These are phyloP conservation scores for Phytophthora sp. DNA, from an alignment of 352 stramenopile genomes.

Conservation along the genomic window DNA sequence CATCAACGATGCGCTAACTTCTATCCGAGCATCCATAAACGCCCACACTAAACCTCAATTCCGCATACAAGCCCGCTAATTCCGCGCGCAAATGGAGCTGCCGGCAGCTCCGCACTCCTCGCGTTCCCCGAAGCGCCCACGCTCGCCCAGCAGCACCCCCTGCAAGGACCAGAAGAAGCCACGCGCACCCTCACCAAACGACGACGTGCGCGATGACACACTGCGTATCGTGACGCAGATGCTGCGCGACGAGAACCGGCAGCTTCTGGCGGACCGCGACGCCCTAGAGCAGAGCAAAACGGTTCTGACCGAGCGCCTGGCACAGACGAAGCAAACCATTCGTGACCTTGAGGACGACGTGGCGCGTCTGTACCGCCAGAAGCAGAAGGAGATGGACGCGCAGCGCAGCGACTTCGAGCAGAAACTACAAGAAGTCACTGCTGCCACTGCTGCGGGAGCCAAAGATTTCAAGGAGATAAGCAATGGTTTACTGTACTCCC, in stretches of 20 bases:
- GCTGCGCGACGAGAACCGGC: conserved; percentile 46
- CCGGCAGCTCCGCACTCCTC: too few species aligned
- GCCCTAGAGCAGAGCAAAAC: conserved; percentile 29
- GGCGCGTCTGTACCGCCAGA: conserved; percentile 42
- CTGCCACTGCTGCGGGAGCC: conserved; percentile 25
- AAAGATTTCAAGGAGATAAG: conserved; percentile 6
- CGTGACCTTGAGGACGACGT: conserved; percentile 50
- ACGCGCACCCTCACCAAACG: too few species aligned
- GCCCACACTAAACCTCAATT: too few species aligned
- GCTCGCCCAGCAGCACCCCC: too few species aligned
- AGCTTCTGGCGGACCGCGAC: conserved; percentile 30
- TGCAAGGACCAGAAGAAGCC: too few species aligned
- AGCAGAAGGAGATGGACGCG: conserved; percentile 40
- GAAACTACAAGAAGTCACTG: conserved; percentile 27
- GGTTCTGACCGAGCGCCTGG: conserved; percentile 19
- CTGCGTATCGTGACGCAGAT: conserved; percentile 49
- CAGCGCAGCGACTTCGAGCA: conserved; percentile 28
- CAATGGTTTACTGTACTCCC: not conserved
- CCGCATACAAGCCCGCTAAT: too few species aligned
- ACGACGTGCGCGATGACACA: conserved; percentile 31
- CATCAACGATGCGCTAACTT: too few species aligned
- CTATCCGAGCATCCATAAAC: too few species aligned
- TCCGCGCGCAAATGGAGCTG: too few species aligned
- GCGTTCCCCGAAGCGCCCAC: too few species aligned
- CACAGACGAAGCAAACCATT: conserved; percentile 30